Evolutionary conservation across 163 green algal genomes (phyloP), one percentile per base, ranked within the genome.

Genomic region (Scenedesmus sp.): DNA sequence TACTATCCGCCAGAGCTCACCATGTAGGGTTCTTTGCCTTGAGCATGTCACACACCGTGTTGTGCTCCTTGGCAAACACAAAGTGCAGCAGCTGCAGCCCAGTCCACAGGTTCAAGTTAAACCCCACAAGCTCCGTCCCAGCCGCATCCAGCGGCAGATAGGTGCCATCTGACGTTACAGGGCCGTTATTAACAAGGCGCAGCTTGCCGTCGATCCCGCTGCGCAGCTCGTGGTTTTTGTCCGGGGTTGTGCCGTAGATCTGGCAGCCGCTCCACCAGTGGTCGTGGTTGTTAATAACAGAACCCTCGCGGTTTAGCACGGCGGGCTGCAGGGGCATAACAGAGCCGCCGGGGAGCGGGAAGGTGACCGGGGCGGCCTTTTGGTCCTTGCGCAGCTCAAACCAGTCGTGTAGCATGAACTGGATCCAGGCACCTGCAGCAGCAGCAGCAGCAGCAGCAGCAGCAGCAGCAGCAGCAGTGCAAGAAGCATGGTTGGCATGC

Each of bases 61-160:
- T 93, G 90, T 93, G 90, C 83, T 93, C 90, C 90, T 93, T 93
- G 23, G 90, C 82, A 85, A 93, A 93, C n/a, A 87, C 55, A 84
- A 56, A 86, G 88, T 92, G 88, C 70, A 92, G 88, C 88, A 88
- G 76, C 76, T 74, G 57, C 8, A 92, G 13, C 57, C 70, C 88
- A 13, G 23, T 23, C 88, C 88, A 91, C 26, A 84, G 70, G 67
- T 91, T 91, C 23, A 86, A 7, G 87, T 91, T 91, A 66, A 91
- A 91, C 34, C 87, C 87, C 18, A 84, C 87, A 20, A 88, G 67
- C 67, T 91, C 87, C 16, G 6, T 46, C 1, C 87, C 87, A 8
- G 4, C 26, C 54, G 34, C 54, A 56, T 91, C 67, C 6, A 91
- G 62, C 8, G 87, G 87, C 87, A 91, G 67, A 10, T 89, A 89